Base-by-base conservation (phyloP, 768 basidiomycete species). In the Clitopilus hobsonii region DNA sequence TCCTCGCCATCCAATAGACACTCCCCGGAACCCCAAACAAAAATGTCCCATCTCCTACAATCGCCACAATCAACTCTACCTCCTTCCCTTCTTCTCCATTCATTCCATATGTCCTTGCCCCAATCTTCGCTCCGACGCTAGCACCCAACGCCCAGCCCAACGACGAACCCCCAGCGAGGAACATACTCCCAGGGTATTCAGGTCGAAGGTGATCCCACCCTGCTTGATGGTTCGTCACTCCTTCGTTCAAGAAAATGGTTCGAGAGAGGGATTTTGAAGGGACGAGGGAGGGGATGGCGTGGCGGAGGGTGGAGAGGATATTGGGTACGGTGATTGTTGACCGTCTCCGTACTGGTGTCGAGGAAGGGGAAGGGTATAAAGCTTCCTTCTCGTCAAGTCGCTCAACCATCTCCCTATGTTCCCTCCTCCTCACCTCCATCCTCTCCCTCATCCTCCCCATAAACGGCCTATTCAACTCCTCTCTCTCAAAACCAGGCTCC, bases 21-120 rank as follows among this genome's bases (percentile, higher is more conserved):
- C 84, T 78, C 28, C 79, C 75, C 0, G 88, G 88, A 0, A 85
- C 81, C 0, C 83, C 77, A 60, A 89, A 89, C 63, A 89, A 61
- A 59, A 75, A 90, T 3, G 80, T 81, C 0, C 88, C 88, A 61
- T 90, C 88, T 0, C 88, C 88, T 1, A 88, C 83, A 25, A 90
- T 70, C 0, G 72, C 73, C 1, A 80, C 75, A 6, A 84, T 72
- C 38, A 89, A 65, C 14, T 89, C 84, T 48, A 77, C 73, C 22
- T 10, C 18, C 22, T 45, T 20, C 4, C 64, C 58, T 14, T 7
- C 67, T n/a, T 36, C 32, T 3, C 32, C 32, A 14, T n/a, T n/a
- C 3, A 36, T n/a, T 14, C 32, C 32, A 64, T 32, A 56, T 58
- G 3, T n/a, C 27, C 65, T 59, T 3, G 68, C 74, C 0, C 79